A percentile compares a stretch with the other conserved stretches of the same genome.
These are phyloP conservation scores for Simmondsia chinensis DNA, from an alignment of 148 eudicot species.

Conservation along the genomic window DNA sequence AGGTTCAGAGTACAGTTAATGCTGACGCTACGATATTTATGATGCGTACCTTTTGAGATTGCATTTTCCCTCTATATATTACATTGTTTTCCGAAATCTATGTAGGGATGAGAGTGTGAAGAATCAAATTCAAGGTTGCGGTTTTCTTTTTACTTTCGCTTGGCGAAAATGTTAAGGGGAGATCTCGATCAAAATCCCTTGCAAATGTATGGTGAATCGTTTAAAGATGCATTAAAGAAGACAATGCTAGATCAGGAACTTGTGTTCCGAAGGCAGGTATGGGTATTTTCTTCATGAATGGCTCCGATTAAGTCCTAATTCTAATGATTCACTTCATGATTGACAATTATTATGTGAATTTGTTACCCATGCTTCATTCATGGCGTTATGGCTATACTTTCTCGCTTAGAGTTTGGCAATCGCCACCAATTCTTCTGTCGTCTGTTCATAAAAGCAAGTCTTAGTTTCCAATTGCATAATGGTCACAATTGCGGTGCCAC, in stretches of 20 bases:
- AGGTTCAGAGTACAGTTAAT: not conserved
- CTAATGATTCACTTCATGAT: too few relatives aligned
- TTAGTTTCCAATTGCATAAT: too few relatives aligned
- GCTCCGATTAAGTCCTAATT: too few relatives aligned
- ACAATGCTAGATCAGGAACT: conserved; percentile 51
- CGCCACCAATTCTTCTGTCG: too few relatives aligned
- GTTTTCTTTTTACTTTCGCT: not conserved
- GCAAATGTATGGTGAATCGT: conserved; percentile 18
- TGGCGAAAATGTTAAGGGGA: conserved; percentile 32
- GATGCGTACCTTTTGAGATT: not conserved
- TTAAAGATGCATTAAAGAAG: conserved; percentile 27
- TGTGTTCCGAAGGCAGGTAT: conserved; percentile 49
- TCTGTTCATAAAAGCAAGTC: too few relatives aligned
- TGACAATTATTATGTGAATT: too few relatives aligned
- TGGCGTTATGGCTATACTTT: too few relatives aligned
- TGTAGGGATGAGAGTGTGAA: conserved; percentile 18
- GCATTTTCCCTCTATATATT: not conserved
- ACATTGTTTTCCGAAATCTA: conserved; percentile 5
- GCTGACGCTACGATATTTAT: conserved; percentile 10
- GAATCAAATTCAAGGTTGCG: conserved; percentile 6
- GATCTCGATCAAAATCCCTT: conserved; percentile 19
- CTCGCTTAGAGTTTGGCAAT: too few relatives aligned
- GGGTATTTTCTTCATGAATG: not conserved
- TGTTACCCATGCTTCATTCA: too few relatives aligned
- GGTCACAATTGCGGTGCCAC: too few relatives aligned